These are phyloP conservation scores for Trichoderma koningii DNA, from an alignment of 2,329 filamentous ascomycete species.

Conservation along the genomic window DNA sequence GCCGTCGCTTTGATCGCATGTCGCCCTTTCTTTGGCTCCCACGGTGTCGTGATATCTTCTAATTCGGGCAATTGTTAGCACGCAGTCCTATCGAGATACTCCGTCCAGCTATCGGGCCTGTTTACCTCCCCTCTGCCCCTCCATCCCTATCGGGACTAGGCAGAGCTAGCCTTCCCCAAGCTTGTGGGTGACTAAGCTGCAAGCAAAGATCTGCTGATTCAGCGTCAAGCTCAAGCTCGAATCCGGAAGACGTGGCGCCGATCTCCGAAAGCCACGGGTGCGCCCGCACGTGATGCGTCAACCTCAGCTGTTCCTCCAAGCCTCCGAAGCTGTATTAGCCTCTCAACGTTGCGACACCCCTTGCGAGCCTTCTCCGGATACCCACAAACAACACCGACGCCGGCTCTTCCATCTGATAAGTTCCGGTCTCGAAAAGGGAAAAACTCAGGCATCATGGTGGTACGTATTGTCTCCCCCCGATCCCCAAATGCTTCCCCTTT, in stretches of 20 bases:
- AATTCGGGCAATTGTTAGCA: slow-evolving; percentile 11
- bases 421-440: background rate
- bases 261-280: slow-evolving; percentile 8
- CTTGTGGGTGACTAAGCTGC: slow-evolving; percentile 12
- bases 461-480: slow-evolving; percentile 32
- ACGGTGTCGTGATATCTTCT: background rate
- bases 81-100: slow-evolving; percentile 16
- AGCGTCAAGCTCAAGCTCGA: background rate
- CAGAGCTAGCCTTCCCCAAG: too few relatives aligned
- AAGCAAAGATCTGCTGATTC: slow-evolving; percentile 14
- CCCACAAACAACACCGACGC: background rate
- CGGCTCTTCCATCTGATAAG: background rate
- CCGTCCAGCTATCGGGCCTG: slow-evolving; percentile 5
- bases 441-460: slow-evolving; percentile 38
- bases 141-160: slow-evolving; percentile 21
- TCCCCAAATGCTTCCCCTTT: slow-evolving; percentile 6
- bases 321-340: slow-evolving; percentile 22
- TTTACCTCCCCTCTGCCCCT: slow-evolving; percentile 10
- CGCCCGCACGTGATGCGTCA: slow-evolving; percentile 11
- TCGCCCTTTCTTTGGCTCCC: background rate
- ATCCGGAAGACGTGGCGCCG: slow-evolving; percentile 11
- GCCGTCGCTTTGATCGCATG: background rate
- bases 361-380: slow-evolving; percentile 11
- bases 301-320: slow-evolving; percentile 26
- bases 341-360: slow-evolving; percentile 27